Conservation (phyloP, 768 basidiomycete species). For the Hemileccinum rubropunctum region DNA sequence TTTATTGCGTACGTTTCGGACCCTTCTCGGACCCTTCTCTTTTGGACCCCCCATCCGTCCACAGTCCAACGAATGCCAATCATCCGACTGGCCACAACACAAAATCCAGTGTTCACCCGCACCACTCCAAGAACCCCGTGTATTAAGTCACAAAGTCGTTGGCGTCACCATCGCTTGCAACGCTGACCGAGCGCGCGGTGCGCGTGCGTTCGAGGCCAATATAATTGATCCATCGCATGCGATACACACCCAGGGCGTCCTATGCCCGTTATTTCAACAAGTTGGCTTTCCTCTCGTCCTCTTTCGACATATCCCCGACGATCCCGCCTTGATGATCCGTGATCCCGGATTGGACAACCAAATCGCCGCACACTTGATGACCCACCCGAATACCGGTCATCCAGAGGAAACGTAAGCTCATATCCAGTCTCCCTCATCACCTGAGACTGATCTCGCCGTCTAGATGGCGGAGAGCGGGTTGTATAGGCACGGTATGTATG, state of each 20-base stretch:
- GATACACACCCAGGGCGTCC: conserved; percentile 24
- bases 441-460: neutral
- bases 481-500: conserved; percentile 24
- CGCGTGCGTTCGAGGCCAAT: conserved; percentile 18
- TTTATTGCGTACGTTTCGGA: conserved; percentile 22
- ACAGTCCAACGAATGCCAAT: conserved; percentile 26
- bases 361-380: conserved; percentile 28
- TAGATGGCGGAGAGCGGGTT: conserved; percentile 27
- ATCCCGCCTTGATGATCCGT: conserved; percentile 19
- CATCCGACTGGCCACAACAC: conserved; percentile 23
- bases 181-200: conserved; percentile 23
- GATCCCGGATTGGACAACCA: conserved; percentile 30
- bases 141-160: conserved; percentile 1
- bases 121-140: neutral
- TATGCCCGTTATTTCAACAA: conserved; percentile 25
- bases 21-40: neutral
- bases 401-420: conserved; percentile 21
- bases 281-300: conserved; percentile 30
- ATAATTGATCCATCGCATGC: conserved; percentile 22
- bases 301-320: conserved; percentile 23
- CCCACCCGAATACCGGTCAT: conserved; percentile 24
- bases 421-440: neutral
- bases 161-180: conserved; percentile 25
- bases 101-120: conserved; percentile 10
- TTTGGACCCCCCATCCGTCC: neutral